These are phyloP conservation scores for Striga hermonthica DNA, from an alignment of 305 asterid species.

Conservation along the genomic window DNA sequence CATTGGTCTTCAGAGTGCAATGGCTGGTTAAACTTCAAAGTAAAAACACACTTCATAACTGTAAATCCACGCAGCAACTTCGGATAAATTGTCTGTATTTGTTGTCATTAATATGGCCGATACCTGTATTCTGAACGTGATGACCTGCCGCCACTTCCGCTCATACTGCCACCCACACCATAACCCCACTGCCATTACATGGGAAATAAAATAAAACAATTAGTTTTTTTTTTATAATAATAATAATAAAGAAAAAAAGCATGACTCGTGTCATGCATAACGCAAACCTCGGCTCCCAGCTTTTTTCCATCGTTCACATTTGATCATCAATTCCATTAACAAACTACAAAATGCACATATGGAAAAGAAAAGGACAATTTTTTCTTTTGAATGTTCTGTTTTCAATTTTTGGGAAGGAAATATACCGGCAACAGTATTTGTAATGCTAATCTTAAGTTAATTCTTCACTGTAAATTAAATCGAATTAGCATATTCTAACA, in stretches of 20 bases:
- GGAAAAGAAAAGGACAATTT: neutral
- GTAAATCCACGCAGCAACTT: too few species aligned
- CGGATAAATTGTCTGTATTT: neutral
- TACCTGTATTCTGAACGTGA: constrained; percentile 78
- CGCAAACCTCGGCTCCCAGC: too few species aligned
- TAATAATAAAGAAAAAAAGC: too few species aligned
- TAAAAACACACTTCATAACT: neutral
- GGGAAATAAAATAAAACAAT: neutral
- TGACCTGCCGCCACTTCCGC: constrained; percentile 58
- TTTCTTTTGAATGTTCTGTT: neutral
- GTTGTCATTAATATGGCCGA: constrained; percentile 67
- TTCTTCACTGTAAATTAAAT: too few species aligned
- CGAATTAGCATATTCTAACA: neutral
- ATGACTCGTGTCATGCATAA: too few species aligned
- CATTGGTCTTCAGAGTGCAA: too few species aligned
- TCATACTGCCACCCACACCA: constrained; percentile 75
- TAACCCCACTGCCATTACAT: constrained; percentile 83
- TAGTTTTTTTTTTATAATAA: too few species aligned
- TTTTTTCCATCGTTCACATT: too few species aligned
- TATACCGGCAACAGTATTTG: neutral
- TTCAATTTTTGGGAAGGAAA: neutral
- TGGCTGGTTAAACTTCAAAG: neutral
- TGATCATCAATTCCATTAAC: too few species aligned
- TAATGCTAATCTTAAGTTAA: neutral
- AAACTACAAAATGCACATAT: too few species aligned